Base-by-base conservation (phyloP, 345 rosid genomes). In the Moricandia arvensis region DNA sequence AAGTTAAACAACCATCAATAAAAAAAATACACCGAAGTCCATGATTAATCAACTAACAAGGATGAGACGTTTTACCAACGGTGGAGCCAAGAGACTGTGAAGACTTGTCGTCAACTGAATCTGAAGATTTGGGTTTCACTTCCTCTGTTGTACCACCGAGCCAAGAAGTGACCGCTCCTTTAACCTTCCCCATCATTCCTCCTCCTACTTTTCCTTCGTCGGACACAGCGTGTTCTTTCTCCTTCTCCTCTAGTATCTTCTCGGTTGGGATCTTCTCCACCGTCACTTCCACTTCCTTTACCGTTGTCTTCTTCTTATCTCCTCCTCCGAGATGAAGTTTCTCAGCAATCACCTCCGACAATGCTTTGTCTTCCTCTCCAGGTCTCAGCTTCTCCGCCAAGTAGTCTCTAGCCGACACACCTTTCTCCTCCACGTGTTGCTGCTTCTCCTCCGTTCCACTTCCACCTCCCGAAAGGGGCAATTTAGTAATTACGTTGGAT, bases 291-390 rank as follows among this genome's bases (percentile, higher is more conserved):
- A 82, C 80, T 63, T 83, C 87, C 61, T 88, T 93, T 0, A 83
- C 82, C 34, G 75, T 81, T 21, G 64, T 85, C 8, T 30, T 87
- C 64, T 63, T 79, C 43, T 81, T 64, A 75, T 65, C 51, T 27
- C 79, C 79, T 11, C 81, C 88, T 51, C 59, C 75, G 60, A 47
- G 79, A 18, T 74, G 80, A 66, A 86, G 78, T 47, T 83, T 79
- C 71, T 83, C 88, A 0, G 87, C 67, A 10, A 91, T 91, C 49
- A 87, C 66, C 62, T 91, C 87, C 0, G 91, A 81, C 2, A 91
- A 78, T 0, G 96, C 96, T 76, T 31, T 86, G 41, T 91, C 93
- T 72, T 83, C 97, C 27, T 90, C 98, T 7, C 93, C 85, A 3
- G 97, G 92, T 87, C 30, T 91, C 61, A 93, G 60, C 69, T 89